Conservation (phyloP, 768 basidiomycete species). For the Neoboletus subvelutipes region DNA sequence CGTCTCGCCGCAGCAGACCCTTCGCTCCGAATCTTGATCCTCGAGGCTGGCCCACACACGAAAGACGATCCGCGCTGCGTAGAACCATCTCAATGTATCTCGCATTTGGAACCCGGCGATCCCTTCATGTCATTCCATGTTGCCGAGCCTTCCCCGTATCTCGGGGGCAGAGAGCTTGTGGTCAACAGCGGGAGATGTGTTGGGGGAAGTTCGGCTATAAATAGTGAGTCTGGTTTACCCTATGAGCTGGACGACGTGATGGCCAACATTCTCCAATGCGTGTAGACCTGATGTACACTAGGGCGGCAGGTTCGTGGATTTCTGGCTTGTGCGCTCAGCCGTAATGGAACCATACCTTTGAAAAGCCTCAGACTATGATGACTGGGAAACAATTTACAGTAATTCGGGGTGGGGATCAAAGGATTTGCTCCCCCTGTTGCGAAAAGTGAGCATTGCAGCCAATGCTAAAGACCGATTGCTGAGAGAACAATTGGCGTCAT, state of each 20-base stretch:
- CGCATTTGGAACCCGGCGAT: constrained; percentile 16
- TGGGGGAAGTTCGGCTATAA: constrained; percentile 41
- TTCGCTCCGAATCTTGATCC: constrained; percentile 24
- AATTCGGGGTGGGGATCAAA: constrained; percentile 29
- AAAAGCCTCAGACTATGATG: constrained; percentile 51
- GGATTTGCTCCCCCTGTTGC: constrained; percentile 25
- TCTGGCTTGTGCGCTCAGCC: not conserved
- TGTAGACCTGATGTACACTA: constrained; percentile 51
- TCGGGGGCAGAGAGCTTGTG: constrained; percentile 14
- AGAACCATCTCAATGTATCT: constrained; percentile 23
- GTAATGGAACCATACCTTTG: not conserved
- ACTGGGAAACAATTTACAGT: constrained; percentile 21
- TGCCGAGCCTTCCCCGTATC: constrained; percentile 15
- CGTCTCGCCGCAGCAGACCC: constrained; percentile 29
- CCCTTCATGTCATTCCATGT: constrained; percentile 18
- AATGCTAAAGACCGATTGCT: too few species aligned
- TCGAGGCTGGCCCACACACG: constrained; percentile 31
- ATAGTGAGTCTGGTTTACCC: constrained; percentile 40
- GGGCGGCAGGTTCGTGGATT: constrained; percentile 39
- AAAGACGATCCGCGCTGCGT: constrained; percentile 22
- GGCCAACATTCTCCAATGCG: not conserved
- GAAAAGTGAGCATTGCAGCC: constrained; percentile 20
- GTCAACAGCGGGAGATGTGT: constrained; percentile 28
- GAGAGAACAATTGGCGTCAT: not conserved
- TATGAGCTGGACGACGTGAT: not conserved